Evolutionary conservation across 2,329 filamentous ascomycete genomes (phyloP).

Genomic region (Phialophora macrospora): DNA sequence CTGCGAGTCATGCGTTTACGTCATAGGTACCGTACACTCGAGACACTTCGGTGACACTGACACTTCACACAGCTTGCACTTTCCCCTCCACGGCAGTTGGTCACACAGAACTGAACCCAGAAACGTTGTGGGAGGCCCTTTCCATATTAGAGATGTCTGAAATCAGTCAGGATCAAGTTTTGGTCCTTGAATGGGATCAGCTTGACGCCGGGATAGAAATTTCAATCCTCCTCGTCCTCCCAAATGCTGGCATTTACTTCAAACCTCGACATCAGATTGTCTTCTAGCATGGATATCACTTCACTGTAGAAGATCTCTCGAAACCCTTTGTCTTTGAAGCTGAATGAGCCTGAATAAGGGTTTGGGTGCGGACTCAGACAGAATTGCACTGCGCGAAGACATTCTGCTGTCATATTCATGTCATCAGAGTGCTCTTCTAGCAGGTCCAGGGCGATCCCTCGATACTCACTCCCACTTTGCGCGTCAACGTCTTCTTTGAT

Average conservation of each 20-base stretch:
- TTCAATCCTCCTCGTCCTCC: no score
- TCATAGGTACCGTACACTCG: no score
- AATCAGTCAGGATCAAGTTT: no score
- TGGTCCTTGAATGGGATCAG: no score
- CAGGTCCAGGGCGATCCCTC: slow-evolving; percentile 3
- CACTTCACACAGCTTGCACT: no score
- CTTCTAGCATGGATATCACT: slow-evolving; percentile 41
- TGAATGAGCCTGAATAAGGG: slow-evolving; percentile 2
- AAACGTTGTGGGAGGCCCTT: no score
- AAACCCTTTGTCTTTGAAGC: slow-evolving; percentile 18
- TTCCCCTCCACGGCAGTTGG: no score
- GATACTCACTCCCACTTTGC: not conserved
- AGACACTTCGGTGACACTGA: no score
- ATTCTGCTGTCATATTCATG: slow-evolving; percentile 4
- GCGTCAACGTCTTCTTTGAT: not conserved
- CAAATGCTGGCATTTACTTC: not conserved
- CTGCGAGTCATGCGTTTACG: slow-evolving; percentile 11
- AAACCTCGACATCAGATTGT: slow-evolving; percentile 8
- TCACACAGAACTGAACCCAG: no score
- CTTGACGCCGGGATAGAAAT: no score
- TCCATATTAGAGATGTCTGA: no score
- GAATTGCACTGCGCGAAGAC: slow-evolving; percentile 2
- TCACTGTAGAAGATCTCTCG: slow-evolving; percentile 31
- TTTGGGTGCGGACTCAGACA: slow-evolving; percentile 9
- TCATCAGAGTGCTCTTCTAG: slow-evolving; percentile 2